Evolutionary conservation across 2,329 filamentous ascomycete genomes (phyloP).

Genomic region (Neofusicoccum cordaticola): DNA sequence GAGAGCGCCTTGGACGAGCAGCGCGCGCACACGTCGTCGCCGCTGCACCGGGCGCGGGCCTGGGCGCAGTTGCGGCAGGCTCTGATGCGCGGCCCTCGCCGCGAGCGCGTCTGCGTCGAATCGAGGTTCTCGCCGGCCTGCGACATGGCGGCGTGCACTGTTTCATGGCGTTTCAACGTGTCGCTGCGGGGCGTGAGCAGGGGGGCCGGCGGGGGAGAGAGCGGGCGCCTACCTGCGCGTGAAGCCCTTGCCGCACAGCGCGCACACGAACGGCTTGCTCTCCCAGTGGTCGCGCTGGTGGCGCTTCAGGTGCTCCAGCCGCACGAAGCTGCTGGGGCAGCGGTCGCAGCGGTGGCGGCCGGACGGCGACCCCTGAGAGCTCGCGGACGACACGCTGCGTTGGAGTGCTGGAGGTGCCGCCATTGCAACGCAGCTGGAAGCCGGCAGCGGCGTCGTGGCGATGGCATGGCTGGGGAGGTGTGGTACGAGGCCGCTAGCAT

Average conservation of each 20-base stretch:
- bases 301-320: slow-evolving; percentile 42
- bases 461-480: background rate
- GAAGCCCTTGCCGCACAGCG: slow-evolving; percentile 40
- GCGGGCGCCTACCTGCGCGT: slow-evolving; percentile 35
- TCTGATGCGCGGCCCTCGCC: background rate
- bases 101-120: background rate
- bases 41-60: slow-evolving; percentile 6
- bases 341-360: slow-evolving; percentile 6
- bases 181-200: background rate
- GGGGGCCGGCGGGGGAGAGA: background rate
- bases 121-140: background rate
- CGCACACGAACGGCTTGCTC: slow-evolving; percentile 39
- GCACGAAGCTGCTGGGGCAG: slow-evolving; percentile 37
- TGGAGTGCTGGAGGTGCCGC: background rate
- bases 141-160: background rate
- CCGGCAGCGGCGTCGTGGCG: background rate
- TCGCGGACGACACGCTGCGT: background rate
- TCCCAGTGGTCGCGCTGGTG: slow-evolving; percentile 42
- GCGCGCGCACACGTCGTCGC: background rate
- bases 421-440: background rate
- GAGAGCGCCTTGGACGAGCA: background rate
- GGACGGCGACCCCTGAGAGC: background rate
- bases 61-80: slow-evolving; percentile 8
- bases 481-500: background rate
- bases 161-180: background rate